Conservation (phyloP, 176 grass and related monocot genomes). For the Avena sativa region DNA sequence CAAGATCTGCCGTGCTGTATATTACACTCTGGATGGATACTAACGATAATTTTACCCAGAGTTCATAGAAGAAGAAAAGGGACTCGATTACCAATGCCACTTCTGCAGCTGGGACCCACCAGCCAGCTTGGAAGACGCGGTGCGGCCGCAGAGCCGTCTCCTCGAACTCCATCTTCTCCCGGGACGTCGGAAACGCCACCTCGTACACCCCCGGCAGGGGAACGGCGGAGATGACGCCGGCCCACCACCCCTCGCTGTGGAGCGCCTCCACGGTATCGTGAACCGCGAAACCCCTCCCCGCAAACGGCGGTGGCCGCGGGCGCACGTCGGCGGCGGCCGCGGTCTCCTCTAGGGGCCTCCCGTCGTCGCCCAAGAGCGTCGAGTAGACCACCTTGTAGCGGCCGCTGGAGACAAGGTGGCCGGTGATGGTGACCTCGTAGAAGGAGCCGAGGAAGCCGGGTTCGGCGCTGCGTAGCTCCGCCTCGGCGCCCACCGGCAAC, state of each 20-base stretch:
- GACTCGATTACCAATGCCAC: background rate
- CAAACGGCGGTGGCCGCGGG: background rate
- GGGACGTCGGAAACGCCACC: slow-evolving; percentile 64
- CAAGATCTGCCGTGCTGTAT: background rate
- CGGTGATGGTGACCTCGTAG: slow-evolving; percentile 14
- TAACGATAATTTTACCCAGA: background rate
- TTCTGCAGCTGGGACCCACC: slow-evolving; percentile 50
- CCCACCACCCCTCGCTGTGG: slow-evolving; percentile 18
- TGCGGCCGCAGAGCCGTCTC: slow-evolving; percentile 50
- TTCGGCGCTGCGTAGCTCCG: background rate
- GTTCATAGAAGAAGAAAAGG: background rate
- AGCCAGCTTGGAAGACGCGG: slow-evolving; percentile 26
- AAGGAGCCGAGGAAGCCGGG: background rate
- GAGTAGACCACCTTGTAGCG: slow-evolving; percentile 34
- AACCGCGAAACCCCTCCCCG: background rate
- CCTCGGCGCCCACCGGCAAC: background rate
- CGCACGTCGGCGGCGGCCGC: background rate
- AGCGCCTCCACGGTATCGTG: background rate
- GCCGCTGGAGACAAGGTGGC: background rate
- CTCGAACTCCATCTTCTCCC: slow-evolving; percentile 58
- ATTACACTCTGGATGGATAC: background rate
- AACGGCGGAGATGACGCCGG: slow-evolving; percentile 12
- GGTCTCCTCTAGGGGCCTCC: background rate
- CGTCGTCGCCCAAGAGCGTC: background rate
- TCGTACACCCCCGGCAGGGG: slow-evolving; percentile 20